Evolutionary conservation across 169 alveolate species (phyloP).

Genomic region (Babesia caballi): DNA sequence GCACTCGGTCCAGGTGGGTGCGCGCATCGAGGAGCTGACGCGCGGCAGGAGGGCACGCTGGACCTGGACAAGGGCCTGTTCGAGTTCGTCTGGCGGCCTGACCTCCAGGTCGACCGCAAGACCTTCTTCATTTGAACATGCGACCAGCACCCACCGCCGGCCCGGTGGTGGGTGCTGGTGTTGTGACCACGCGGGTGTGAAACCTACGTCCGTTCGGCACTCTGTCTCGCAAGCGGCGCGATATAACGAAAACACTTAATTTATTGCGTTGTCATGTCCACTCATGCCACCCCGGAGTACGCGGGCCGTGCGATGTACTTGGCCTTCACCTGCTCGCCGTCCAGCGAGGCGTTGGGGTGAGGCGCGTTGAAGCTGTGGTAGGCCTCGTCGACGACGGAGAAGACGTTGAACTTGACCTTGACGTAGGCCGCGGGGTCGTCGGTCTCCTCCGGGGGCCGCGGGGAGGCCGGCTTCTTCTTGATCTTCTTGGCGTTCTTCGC

Average conservation of each 20-base stretch:
- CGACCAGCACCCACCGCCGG: too few species aligned
- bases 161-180: neutral
- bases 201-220: too few species aligned
- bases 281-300: neutral
- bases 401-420: slow-evolving; percentile 56
- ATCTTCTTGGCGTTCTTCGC: slow-evolving; percentile 24
- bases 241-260: too few species aligned
- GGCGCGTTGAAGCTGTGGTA: slow-evolving; percentile 39
- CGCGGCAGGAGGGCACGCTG: slow-evolving; percentile 80
- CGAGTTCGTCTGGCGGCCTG: slow-evolving; percentile 90
- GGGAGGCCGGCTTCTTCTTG: slow-evolving; percentile 51
- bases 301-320: slow-evolving; percentile 41
- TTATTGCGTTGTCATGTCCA: too few species aligned
- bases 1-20: slow-evolving; percentile 88
- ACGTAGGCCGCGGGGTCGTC: slow-evolving; percentile 19
- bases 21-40: neutral
- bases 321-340: slow-evolving; percentile 45
- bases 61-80: slow-evolving; percentile 81
- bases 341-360: slow-evolving; percentile 7
- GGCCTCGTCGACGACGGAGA: slow-evolving; percentile 26
- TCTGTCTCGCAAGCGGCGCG: too few species aligned
- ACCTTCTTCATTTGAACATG: slow-evolving; percentile 79
- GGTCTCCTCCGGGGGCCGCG: neutral
- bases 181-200: neutral
- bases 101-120: slow-evolving; percentile 89